These are phyloP conservation scores for Penicillium atrosanguineum DNA, from an alignment of 495 filamentous ascomycete species.

Conservation along the genomic window DNA sequence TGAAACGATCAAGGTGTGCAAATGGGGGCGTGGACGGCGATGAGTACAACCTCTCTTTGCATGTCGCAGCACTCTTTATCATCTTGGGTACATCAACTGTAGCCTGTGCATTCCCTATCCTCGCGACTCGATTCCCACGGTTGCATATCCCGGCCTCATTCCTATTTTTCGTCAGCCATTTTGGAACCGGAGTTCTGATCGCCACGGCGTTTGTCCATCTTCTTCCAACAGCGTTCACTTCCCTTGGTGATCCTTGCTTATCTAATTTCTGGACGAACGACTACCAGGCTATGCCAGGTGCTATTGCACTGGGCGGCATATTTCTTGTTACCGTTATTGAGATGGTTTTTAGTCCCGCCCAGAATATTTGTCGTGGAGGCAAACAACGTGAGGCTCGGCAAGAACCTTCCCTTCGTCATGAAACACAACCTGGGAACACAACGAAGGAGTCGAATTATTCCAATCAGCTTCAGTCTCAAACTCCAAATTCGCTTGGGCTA, in stretches of 20 bases:
- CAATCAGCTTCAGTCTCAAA: not conserved
- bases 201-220: slow-evolving; percentile 81
- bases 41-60: slow-evolving; percentile 56
- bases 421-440: not conserved
- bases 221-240: slow-evolving; percentile 72
- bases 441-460: not conserved
- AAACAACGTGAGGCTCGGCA: not conserved
- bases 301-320: slow-evolving; percentile 65
- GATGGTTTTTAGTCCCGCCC: slow-evolving; percentile 57
- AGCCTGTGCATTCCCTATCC: slow-evolving; percentile 41
- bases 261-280: slow-evolving; percentile 63
- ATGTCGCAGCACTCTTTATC: slow-evolving; percentile 67
- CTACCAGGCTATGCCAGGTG: slow-evolving; percentile 67
- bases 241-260: slow-evolving; percentile 69
- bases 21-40: slow-evolving; percentile 22
- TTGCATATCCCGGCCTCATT: slow-evolving; percentile 37
- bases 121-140: slow-evolving; percentile 36
- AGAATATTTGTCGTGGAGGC: slow-evolving; percentile 26
- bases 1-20: slow-evolving; percentile 25
- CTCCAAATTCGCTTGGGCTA: not conserved
- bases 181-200: slow-evolving; percentile 79
- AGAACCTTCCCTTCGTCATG: not conserved
- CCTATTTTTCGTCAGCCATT: slow-evolving; percentile 69
- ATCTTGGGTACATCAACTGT: slow-evolving; percentile 62
- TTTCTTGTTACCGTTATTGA: slow-evolving; percentile 67